Conservation (phyloP, 2,329 filamentous ascomycete species). For the Leptographium procerum region DNA sequence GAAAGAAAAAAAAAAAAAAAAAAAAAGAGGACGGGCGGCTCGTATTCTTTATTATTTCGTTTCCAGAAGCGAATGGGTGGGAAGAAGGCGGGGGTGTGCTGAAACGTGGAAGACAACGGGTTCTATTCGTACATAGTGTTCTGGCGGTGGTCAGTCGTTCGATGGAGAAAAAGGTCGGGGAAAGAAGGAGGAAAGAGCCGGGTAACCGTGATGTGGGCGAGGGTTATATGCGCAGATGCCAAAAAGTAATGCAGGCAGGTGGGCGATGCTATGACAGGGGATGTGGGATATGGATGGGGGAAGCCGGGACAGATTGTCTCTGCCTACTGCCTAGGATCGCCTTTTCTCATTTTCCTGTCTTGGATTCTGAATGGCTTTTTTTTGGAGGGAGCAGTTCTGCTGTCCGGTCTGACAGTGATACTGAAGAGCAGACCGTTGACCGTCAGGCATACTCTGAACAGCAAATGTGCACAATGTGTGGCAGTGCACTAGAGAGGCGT, state of each 20-base stretch:
- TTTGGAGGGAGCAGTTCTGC: too few species aligned
- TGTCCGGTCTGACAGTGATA: neutral
- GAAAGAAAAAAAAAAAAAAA: neutral
- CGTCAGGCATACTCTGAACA: neutral
- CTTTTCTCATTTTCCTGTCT: neutral
- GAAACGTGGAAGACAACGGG: neutral
- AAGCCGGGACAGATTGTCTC: neutral
- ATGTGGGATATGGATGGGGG: neutral
- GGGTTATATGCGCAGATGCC: constrained; percentile 1
- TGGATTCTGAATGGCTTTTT: neutral
- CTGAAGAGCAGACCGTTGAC: neutral
- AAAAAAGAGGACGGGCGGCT: neutral
- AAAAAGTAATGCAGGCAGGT: neutral
- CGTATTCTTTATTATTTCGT: neutral
- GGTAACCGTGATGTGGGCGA: neutral
- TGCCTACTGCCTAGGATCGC: neutral
- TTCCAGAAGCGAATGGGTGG: neutral
- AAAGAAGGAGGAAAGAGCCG: neutral
- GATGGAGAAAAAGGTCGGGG: neutral
- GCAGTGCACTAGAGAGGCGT: neutral
- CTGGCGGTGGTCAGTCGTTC: neutral
- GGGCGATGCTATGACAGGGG: neutral
- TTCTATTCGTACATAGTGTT: neutral
- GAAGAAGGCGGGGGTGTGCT: neutral
- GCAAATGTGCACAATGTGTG: neutral